Evolutionary conservation across 257 asterid species (phyloP).

Genomic region (Fraxinus excelsior): DNA sequence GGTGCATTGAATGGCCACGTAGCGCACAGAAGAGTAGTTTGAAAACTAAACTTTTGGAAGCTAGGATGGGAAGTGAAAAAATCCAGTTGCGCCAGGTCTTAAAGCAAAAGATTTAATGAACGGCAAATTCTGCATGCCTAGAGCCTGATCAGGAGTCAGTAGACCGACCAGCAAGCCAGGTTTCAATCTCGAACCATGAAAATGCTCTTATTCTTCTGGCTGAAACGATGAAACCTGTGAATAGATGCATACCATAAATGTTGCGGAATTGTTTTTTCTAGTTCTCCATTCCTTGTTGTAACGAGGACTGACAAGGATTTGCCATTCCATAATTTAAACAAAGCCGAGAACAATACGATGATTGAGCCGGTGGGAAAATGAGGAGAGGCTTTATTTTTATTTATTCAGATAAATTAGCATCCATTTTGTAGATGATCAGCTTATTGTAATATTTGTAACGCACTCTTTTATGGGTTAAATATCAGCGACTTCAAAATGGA

Average conservation of each 20-base stretch:
- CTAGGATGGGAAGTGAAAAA: slow-evolving; percentile 56
- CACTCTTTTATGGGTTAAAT: not conserved
- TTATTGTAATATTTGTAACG: not conserved
- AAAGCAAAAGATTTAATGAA: slow-evolving; percentile 59
- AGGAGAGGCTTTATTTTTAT: not conserved
- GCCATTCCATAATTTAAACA: not conserved
- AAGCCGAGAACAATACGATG: not conserved
- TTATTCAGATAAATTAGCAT: not conserved
- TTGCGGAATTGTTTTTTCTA: not conserved
- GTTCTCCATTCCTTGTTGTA: not conserved
- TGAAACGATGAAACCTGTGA: not conserved
- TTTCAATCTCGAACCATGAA: not conserved
- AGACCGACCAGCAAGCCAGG: not conserved
- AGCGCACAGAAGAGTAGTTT: slow-evolving; percentile 51
- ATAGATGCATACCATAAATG: not conserved
- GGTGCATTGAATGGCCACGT: slow-evolving; percentile 67
- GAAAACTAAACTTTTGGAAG: slow-evolving; percentile 64
- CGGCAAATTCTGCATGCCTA: not conserved
- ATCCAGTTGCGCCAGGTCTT: slow-evolving; percentile 64
- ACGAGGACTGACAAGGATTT: not conserved
- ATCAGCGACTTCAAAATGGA: not conserved
- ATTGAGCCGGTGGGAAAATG: not conserved
- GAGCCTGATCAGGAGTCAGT: not conserved
- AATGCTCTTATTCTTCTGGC: not conserved
- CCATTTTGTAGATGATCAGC: not conserved